Evolutionary conservation across 768 basidiomycete genomes (phyloP).

Genomic region (Kwoniella mangroviensis): DNA sequence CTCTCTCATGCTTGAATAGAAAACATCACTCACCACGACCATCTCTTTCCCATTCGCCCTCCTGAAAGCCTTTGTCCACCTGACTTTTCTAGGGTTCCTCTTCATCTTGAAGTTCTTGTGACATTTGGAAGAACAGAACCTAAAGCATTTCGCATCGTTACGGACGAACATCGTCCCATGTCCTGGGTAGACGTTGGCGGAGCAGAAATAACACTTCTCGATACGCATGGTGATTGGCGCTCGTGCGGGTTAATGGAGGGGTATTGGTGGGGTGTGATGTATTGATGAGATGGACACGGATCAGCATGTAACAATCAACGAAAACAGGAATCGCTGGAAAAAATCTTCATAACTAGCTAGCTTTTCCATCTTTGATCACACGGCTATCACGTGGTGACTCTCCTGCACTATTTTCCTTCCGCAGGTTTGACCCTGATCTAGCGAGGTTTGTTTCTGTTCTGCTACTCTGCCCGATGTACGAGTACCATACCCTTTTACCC

Average conservation of each 20-base stretch:
- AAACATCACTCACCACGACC: slow-evolving; percentile 75
- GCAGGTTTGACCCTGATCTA: slow-evolving; percentile 5
- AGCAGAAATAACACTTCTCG: slow-evolving; percentile 99
- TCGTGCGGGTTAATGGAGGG: not conserved
- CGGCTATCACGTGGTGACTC: not conserved
- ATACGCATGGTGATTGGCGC: slow-evolving; percentile 71
- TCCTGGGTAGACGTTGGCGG: slow-evolving; percentile 93
- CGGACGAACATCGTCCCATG: slow-evolving; percentile 96
- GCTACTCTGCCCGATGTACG: slow-evolving; percentile 15
- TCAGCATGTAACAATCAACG: not conserved
- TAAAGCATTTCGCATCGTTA: slow-evolving; percentile 96
- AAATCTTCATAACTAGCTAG: not conserved
- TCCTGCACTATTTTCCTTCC: not conserved
- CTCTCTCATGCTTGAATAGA: not conserved
- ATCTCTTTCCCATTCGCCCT: slow-evolving; percentile 99
- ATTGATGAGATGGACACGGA: no score
- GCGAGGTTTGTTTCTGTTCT: not conserved
- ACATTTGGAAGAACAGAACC: slow-evolving; percentile 99
- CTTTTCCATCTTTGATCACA: not conserved
- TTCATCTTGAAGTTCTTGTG: slow-evolving; percentile 99
- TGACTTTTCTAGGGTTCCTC: slow-evolving; percentile 96
- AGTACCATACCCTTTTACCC: not conserved
- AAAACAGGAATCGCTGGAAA: not conserved
- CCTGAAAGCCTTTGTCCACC: slow-evolving; percentile 99
- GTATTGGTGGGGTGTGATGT: no score